Evolutionary conservation across 345 rosid genomes (phyloP).

Genomic region (Gossypium bickii): DNA sequence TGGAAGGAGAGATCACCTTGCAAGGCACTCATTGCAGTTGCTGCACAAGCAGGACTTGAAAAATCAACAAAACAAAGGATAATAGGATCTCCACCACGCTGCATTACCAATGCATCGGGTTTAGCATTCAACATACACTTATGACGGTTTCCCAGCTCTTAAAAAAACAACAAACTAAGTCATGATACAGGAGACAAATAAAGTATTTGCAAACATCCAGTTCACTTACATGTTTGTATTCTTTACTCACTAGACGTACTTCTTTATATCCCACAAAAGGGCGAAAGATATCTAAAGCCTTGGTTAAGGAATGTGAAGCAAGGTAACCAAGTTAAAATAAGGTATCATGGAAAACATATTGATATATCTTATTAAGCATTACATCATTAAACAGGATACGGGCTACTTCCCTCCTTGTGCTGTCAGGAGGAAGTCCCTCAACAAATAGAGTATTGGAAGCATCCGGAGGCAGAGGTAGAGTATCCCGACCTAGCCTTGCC

Average conservation of each 20-base stretch:
- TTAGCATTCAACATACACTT: conserved; percentile 1
- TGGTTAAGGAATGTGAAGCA: conserved; percentile 30
- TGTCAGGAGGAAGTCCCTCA: conserved; percentile 78
- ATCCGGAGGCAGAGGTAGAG: conserved; percentile 56
- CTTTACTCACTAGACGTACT: conserved; percentile 76
- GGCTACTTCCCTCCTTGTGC: conserved; percentile 75
- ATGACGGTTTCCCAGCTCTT: background rate
- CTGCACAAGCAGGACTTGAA: conserved; percentile 78
- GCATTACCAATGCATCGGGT: conserved; percentile 25
- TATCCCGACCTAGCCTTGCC: conserved; percentile 41
- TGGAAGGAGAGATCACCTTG: conserved; percentile 52
- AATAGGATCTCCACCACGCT: conserved; percentile 85
- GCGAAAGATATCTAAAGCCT: conserved; percentile 67
- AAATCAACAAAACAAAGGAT: conserved; percentile 91
- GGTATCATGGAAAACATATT: background rate
- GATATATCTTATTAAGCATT: background rate
- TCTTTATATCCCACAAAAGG: conserved; percentile 83
- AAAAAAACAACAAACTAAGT: background rate
- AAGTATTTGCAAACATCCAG: background rate
- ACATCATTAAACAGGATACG: conserved; percentile 57
- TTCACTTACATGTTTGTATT: conserved; percentile 57
- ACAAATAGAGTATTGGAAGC: conserved; percentile 77
- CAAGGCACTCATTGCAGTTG: conserved; percentile 82
- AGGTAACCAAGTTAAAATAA: background rate
- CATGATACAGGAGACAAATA: background rate